Evolutionary conservation across 2,329 filamentous ascomycete genomes (phyloP).

Genomic region (Alternaria panax): DNA sequence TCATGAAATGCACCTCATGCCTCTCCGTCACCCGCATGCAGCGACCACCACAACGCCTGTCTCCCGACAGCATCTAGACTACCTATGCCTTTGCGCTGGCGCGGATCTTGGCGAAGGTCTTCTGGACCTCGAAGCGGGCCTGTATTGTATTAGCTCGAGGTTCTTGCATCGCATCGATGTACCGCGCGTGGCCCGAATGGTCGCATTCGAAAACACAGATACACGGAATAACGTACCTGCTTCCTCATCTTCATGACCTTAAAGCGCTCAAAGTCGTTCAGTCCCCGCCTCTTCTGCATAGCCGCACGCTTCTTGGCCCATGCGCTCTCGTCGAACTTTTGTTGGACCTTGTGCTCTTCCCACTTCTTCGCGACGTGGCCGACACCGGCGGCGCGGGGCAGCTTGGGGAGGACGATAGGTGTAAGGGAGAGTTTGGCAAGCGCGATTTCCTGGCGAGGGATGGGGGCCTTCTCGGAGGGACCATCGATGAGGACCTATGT

Average conservation of each 20-base stretch:
- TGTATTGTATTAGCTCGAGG: conserved; percentile 46
- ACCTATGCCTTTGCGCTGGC: conserved; percentile 51
- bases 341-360: conserved; percentile 89
- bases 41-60: conserved; percentile 39
- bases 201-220: background rate
- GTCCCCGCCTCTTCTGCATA: conserved; percentile 82
- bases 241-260: conserved; percentile 99
- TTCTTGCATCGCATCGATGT: conserved; percentile 3
- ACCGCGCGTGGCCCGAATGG: background rate
- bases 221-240: conserved; percentile 70
- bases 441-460: conserved; percentile 85
- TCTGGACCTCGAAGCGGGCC: conserved; percentile 94
- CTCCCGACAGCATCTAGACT: conserved; percentile 38
- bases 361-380: conserved; percentile 85
- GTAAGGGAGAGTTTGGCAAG: conserved; percentile 88
- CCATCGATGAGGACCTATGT: conserved; percentile 92
- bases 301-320: conserved; percentile 94
- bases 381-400: conserved; percentile 84
- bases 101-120: conserved; percentile 87
- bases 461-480: conserved; percentile 79
- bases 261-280: conserved; percentile 99
- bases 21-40: conserved; percentile 44
- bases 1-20: conserved; percentile 50
- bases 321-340: conserved; percentile 89
- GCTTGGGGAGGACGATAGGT: conserved; percentile 82